These are phyloP conservation scores for Diplodia scrobiculata DNA, from an alignment of 2,329 filamentous ascomycete species.

Conservation along the genomic window DNA sequence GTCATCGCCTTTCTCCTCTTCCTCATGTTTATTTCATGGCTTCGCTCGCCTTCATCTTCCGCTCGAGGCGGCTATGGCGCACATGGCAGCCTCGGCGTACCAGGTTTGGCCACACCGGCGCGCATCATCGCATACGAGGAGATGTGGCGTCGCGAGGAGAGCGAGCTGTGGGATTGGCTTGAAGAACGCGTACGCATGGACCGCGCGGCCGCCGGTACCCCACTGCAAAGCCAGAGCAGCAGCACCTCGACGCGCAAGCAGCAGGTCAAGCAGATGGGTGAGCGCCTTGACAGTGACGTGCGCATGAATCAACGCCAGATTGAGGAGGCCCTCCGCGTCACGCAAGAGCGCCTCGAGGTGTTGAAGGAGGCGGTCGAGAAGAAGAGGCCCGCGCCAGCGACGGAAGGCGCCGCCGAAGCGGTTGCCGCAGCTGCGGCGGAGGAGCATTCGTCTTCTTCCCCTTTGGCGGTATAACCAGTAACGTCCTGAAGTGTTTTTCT, in stretches of 20 bases:
- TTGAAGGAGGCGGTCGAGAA: slow-evolving; percentile 70
- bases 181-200: slow-evolving; percentile 82
- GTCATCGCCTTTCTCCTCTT: slow-evolving; percentile 74
- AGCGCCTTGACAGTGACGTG: slow-evolving; percentile 55
- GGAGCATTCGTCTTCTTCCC: slow-evolving; percentile 48
- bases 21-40: slow-evolving; percentile 65
- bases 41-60: slow-evolving; percentile 55
- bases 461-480: slow-evolving; percentile 5
- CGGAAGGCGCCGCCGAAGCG: slow-evolving; percentile 67
- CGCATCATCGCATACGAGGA: slow-evolving; percentile 85
- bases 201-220: slow-evolving; percentile 41
- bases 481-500: not conserved
- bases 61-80: slow-evolving; percentile 30
- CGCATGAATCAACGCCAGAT: slow-evolving; percentile 73
- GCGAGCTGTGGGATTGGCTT: slow-evolving; percentile 88
- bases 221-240: slow-evolving; percentile 9
- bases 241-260: slow-evolving; percentile 33
- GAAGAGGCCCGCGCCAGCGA: not conserved
- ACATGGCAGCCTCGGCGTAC: slow-evolving; percentile 27
- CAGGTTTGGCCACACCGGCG: slow-evolving; percentile 57
- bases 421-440: slow-evolving; percentile 65
- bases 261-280: slow-evolving; percentile 55
- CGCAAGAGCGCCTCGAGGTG: slow-evolving; percentile 78
- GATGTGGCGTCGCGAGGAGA: slow-evolving; percentile 86
- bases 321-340: slow-evolving; percentile 78